These are phyloP conservation scores for Trichocladium uniseriatum DNA, from an alignment of 495 filamentous ascomycete species.

Conservation along the genomic window DNA sequence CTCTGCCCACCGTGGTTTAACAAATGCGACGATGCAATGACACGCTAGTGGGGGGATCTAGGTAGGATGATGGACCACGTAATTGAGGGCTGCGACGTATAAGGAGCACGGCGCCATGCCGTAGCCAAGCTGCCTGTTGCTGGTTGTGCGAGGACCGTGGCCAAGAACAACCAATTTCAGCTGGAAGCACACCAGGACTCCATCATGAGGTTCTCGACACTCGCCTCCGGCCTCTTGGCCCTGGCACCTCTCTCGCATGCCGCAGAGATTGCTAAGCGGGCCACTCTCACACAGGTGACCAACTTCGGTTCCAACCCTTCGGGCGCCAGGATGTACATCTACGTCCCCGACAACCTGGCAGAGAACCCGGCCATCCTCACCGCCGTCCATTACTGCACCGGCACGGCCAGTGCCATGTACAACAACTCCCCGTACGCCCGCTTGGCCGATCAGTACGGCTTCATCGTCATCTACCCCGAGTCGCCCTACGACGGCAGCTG, in stretches of 20 bases:
- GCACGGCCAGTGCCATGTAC: constrained; percentile 44
- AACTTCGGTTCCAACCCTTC: constrained; percentile 35
- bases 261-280: constrained; percentile 18
- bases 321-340: constrained; percentile 31
- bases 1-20: neutral
- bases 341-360: constrained; percentile 30
- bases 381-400: constrained; percentile 48
- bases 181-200: too few species aligned
- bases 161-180: too few species aligned
- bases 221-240: constrained; percentile 23
- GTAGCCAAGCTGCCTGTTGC: too few species aligned
- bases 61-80: too few species aligned
- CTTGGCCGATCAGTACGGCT: constrained; percentile 45
- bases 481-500: constrained; percentile 41
- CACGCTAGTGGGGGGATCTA: too few species aligned
- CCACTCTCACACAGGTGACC: constrained; percentile 28
- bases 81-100: neutral
- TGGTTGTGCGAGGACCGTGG: too few species aligned
- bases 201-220: constrained; percentile 24
- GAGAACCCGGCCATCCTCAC: constrained; percentile 38
- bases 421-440: constrained; percentile 37
- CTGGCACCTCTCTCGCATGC: constrained; percentile 14
- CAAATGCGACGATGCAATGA: neutral
- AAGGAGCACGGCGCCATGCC: too few species aligned
- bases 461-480: constrained; percentile 49